Percentiles rank a stretch among this genome's conserved stretches.
These are phyloP conservation scores for Pontederia crassipes DNA, from an alignment of 176 grass and related monocot species.

Conservation along the genomic window DNA sequence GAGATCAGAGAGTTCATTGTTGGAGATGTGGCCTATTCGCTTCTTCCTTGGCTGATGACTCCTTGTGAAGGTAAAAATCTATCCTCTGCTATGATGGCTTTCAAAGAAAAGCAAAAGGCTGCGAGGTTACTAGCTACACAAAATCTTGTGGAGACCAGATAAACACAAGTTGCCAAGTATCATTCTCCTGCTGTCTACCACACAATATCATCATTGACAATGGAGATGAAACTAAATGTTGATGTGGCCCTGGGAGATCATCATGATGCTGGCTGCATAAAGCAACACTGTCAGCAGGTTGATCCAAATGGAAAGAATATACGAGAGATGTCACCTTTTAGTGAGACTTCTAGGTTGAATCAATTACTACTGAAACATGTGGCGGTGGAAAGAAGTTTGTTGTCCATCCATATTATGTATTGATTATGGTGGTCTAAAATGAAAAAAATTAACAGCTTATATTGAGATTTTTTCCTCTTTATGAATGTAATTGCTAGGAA, in stretches of 20 bases:
- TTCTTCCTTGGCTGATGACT: slow-evolving; percentile 77
- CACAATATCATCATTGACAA: slow-evolving; percentile 94
- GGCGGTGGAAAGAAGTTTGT: no score
- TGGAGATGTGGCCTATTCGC: slow-evolving; percentile 59
- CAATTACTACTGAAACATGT: no score
- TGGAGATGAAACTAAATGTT: slow-evolving; percentile 52
- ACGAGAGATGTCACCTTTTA: slow-evolving; percentile 43
- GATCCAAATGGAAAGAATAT: slow-evolving; percentile 57
- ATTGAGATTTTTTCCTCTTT: no score
- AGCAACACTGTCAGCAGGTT: slow-evolving; percentile 45
- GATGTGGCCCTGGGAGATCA: slow-evolving; percentile 49
- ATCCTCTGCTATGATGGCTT: slow-evolving; percentile 26
- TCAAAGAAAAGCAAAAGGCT: slow-evolving; percentile 46
- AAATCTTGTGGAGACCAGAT: slow-evolving; percentile 97
- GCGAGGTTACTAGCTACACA: slow-evolving; percentile 70
- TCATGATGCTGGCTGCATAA: slow-evolving; percentile 70
- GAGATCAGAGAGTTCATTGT: slow-evolving; percentile 84
- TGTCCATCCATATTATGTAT: no score
- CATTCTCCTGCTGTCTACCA: slow-evolving; percentile 84
- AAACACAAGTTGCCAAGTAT: slow-evolving; percentile 94
- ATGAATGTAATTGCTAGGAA: no score
- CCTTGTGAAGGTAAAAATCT: slow-evolving; percentile 62
- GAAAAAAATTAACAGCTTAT: no score
- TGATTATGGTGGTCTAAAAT: no score
- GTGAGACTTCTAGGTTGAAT: neutral